Conservation (phyloP, 2,329 filamentous ascomycete genomes). For the Fusarium clavum region DNA sequence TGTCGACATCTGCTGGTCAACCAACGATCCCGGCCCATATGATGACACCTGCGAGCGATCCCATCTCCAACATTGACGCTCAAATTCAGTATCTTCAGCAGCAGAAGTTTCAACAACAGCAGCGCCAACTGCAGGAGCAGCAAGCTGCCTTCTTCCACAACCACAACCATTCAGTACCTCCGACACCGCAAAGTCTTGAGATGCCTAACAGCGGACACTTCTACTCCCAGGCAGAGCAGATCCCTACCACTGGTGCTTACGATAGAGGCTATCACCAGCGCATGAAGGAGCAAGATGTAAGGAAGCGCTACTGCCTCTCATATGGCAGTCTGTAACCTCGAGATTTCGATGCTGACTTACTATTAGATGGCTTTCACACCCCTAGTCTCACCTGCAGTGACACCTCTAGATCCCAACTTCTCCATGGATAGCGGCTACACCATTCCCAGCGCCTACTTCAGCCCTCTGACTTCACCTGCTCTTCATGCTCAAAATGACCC, state of each 20-base stretch:
- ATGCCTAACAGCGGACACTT: conserved; percentile 69
- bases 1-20: conserved; percentile 60
- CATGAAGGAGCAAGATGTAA: conserved; percentile 75
- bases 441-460: conserved; percentile 80
- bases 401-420: conserved; percentile 79
- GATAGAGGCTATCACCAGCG: conserved; percentile 73
- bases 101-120: conserved; percentile 71
- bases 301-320: conserved; percentile 42
- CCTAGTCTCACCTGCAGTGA: conserved; percentile 85
- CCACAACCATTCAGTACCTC: conserved; percentile 74
- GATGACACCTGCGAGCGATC: conserved; percentile 60
- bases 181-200: conserved; percentile 84
- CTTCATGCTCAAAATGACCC: conserved; percentile 67
- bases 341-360: conserved; percentile 22
- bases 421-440: conserved; percentile 68
- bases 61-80: conserved; percentile 70
- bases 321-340: neutral
- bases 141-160: conserved; percentile 65
- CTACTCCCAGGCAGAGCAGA: conserved; percentile 68
- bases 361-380: conserved; percentile 80
- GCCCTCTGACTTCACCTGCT: conserved; percentile 83
- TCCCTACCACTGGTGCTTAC: conserved; percentile 68
- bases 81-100: conserved; percentile 75
- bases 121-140: conserved; percentile 68
- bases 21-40: conserved; percentile 60